Evolutionary conservation across 345 rosid genomes (phyloP), one percentile per base, ranked within the genome.

Genomic region (Populus simonii): DNA sequence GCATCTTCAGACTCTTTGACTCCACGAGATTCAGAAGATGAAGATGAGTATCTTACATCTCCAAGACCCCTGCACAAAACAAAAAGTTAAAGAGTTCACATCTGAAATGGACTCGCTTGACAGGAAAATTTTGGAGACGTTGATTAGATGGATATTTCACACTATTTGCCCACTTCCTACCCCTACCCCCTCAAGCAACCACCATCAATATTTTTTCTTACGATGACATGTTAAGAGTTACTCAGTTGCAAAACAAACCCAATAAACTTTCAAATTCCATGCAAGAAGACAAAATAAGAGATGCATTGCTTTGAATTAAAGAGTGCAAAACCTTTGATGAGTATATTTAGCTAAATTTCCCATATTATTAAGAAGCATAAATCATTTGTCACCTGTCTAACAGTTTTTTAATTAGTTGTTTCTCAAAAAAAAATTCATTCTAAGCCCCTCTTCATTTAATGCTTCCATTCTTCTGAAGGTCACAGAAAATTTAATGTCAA

Each of bases 1-100:
- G 80, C 81, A 74, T 80, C 85, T 77, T 82, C 84, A 6, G 79
- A 73, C 72, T 84, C 87, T 80, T 81, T 79, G 22, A 80, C 73
- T 76, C 73, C 88, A 74, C 57, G 63, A 75, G 82, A 78, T 71
- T 70, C 70, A 31, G 84, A 72, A 57, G 87, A 76, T 68, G 83
- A 73, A 35, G 62, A 63, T 20, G 81, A 78, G 75, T 75, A 68
- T 72, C 78, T 82, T 76, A 74, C 89, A 62, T 70, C 74, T 38
- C 70, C 67, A 51, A 73, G 73, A 27, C 75, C 83, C 84, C 95
- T 89, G 82, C 79, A 83, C 36, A 81, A 73, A 73, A 67, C 45
- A 72, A 53, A 36, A 36, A 15, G 53, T 29, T 10, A n/a, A n/a
- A n/a, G 74, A 66, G 22, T 55, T 77, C 15, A 76, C 39, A 70